Evolutionary conservation across 2,329 filamentous ascomycete genomes (phyloP), one percentile per base, ranked within the genome.

Genomic region (Fusarium xylarioides): DNA sequence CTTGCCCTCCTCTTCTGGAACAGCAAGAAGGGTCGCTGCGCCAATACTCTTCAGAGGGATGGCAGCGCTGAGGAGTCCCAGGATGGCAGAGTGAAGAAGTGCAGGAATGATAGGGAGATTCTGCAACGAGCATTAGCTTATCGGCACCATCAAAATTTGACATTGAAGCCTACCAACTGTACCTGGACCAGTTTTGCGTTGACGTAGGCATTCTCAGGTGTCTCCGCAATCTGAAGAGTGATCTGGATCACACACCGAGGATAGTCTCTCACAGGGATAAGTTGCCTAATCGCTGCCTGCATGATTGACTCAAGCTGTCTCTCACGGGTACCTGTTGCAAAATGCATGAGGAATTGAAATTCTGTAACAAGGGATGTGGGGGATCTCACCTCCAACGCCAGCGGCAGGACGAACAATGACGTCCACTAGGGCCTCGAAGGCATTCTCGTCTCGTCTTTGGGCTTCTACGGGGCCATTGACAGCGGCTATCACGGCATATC

Each of bases 391-490:
- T 85, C 93, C 94, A 50, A 96, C 91, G 21, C 95, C 95, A 72
- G 92, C 91, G 40, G 93, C 92, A 54, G 95, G 95, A 81, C 96
- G 91, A 73, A 99, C 90, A 80, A 95, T 91, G 65, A 99, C 93
- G 82, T 98, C 96, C 74, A 99, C 87, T 55, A 92, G 90, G 34
- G 95, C 94, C 84, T 98, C 95, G 82, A 97, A 95, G 12, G 96
- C 93, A 74, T 96, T 90, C 81, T 98, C 94, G 80, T 99, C 95
- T 77, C 94, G 91, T 78, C 95, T 90, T 76, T 91, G 91, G 21
- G 95, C 94, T 84, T 99, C 96, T 75, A 98, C 90, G 21, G 96
- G 96, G 1, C 95, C 96, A 82, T 97, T 98, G 74, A 97, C 94
- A 19, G 94, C 92, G 63, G 92, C 93, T 60, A 97, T 89, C 73